A percentile compares a stretch with the other conserved stretches of the same genome.
phyloP scores from a whole-genome alignment of 2,329 filamentous ascomycete genomes.

The Aspergillus unguis region DNA sequence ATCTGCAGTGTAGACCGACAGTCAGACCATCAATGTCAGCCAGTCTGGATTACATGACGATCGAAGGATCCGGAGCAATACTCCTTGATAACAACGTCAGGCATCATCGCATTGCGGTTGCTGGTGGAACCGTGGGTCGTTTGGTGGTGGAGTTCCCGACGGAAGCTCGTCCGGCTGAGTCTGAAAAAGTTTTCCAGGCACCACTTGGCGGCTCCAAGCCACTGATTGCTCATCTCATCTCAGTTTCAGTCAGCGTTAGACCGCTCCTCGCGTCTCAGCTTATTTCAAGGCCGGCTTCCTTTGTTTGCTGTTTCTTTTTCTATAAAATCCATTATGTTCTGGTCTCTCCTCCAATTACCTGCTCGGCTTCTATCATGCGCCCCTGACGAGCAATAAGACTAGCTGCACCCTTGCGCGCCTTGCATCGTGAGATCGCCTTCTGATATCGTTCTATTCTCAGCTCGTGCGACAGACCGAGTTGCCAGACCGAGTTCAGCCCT shows the following conservation, averaged over 20 bases:
- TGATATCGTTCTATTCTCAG: slow-evolving; percentile 5
- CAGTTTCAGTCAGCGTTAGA: slow-evolving; percentile 9
- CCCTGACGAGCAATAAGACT: slow-evolving; percentile 18
- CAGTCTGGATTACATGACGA: too few relatives aligned
- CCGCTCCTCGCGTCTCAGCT: background rate
- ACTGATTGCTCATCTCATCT: slow-evolving; percentile 12
- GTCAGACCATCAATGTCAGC: too few relatives aligned
- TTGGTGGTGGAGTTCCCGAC: too few relatives aligned
- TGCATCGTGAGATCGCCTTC: slow-evolving; percentile 13
- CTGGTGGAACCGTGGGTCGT: too few relatives aligned
- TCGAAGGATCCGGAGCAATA: too few relatives aligned
- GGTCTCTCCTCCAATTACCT: slow-evolving; percentile 20
- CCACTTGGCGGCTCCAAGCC: too few relatives aligned
- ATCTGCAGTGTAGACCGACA: too few relatives aligned
- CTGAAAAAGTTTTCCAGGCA: too few relatives aligned
- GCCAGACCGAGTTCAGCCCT: slow-evolving; percentile 1
- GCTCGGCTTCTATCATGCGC: slow-evolving; percentile 20
- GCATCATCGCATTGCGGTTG: too few relatives aligned
- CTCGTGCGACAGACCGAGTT: slow-evolving; percentile 12
- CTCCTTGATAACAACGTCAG: too few relatives aligned
- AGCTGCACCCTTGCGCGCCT: slow-evolving; percentile 13
- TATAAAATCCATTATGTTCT: background rate
- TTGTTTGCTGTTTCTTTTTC: background rate
- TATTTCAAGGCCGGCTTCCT: background rate
- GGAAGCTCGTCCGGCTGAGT: too few relatives aligned